Evolutionary conservation across 179 eudicot genomes (phyloP).

Genomic region (Sideroxylon spinosum): DNA sequence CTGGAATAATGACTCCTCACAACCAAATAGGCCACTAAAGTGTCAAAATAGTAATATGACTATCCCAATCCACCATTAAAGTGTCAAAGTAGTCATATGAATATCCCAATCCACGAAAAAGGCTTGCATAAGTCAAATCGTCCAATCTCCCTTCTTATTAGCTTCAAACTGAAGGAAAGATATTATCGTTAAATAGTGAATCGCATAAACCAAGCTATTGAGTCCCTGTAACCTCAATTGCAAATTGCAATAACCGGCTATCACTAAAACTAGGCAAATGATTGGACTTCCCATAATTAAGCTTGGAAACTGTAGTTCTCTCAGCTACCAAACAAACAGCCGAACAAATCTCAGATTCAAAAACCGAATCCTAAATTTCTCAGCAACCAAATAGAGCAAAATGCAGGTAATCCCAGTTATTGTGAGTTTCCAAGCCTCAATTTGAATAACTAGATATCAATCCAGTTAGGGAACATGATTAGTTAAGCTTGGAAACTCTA

Average conservation of each 20-base stretch:
- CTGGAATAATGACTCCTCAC: too few species aligned
- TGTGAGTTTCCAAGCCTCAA: not conserved
- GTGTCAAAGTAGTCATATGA: not conserved
- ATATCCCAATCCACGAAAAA: not conserved
- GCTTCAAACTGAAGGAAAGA: conserved; percentile 2
- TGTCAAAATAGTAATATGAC: not conserved
- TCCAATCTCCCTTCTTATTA: not conserved
- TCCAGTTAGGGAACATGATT: not conserved
- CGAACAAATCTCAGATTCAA: conserved; percentile 9
- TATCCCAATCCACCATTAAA: not conserved
- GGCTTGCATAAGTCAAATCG: not conserved
- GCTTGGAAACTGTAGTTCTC: not conserved
- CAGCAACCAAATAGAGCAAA: not conserved
- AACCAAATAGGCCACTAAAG: too few species aligned
- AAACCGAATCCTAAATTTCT: not conserved
- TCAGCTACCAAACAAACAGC: conserved; percentile 6
- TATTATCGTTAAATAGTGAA: not conserved
- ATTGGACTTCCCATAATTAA: not conserved
- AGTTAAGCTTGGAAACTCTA: not conserved
- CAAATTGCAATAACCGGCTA: not conserved
- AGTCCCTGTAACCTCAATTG: not conserved
- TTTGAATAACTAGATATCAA: not conserved
- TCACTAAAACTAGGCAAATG: not conserved
- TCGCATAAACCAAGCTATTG: not conserved
- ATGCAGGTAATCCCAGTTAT: not conserved